phyloP scores from a whole-genome alignment of 208 protist genomes.

The Trypanosoma avium region DNA sequence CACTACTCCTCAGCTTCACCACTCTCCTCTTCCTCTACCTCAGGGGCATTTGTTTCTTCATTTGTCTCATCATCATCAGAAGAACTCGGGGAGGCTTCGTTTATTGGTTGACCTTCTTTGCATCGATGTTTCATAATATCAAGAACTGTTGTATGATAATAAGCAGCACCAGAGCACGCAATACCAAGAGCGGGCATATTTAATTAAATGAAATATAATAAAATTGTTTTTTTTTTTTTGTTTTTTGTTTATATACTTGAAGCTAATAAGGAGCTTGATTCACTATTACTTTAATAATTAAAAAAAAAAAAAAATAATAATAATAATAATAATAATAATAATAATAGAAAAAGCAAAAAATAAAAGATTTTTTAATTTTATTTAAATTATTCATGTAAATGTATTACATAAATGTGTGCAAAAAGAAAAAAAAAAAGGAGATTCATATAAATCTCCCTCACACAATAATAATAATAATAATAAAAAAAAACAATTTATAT shows the following conservation, averaged over 20 bases:
- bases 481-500: slow-evolving; percentile 14
- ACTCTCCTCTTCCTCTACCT: slow-evolving; percentile 14
- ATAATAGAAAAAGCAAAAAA: too few species aligned
- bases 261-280: background rate
- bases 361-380: too few species aligned
- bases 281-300: too few species aligned
- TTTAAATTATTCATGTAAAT: too few species aligned
- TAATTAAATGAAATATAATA: background rate
- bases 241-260: background rate
- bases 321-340: too few species aligned
- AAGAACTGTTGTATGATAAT: slow-evolving; percentile 51
- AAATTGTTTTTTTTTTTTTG: background rate
- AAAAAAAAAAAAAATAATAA: too few species aligned
- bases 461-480: slow-evolving; percentile 9
- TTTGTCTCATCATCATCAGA: slow-evolving; percentile 24
- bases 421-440: slow-evolving; percentile 9
- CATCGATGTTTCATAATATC: slow-evolving; percentile 74
- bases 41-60: slow-evolving; percentile 11
- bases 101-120: slow-evolving; percentile 68
- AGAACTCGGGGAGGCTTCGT: slow-evolving; percentile 1
- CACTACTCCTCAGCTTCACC: slow-evolving; percentile 10
- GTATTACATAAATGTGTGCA: too few species aligned
- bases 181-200: slow-evolving; percentile 76
- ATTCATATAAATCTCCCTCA: background rate
- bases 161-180: slow-evolving; percentile 66